Base-by-base conservation (phyloP, 106 monocot genomes). In the Hemerocallis citrina region DNA sequence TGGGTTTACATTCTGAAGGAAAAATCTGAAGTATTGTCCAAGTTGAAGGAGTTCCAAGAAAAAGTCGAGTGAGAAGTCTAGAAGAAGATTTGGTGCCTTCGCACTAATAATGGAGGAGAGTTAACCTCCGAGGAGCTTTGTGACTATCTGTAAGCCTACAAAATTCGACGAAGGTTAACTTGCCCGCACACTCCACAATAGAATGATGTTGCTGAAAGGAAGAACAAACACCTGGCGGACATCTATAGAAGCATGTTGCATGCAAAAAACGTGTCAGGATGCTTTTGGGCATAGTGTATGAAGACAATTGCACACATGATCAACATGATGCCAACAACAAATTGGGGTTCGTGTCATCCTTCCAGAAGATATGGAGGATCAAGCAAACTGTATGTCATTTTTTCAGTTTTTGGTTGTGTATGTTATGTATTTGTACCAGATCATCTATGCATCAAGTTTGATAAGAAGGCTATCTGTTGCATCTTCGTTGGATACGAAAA, bases 1-100 rank as follows among this genome's bases (percentile, higher is more conserved):
- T 65, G 37, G 73, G 58, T 73, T 11, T 66, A 38, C 7, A 59
- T 60, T 46, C 0, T 52, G 5, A 73, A 73, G 31, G 49, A 50
- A 28, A 73, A 73, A 12, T 59, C 42, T 27, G 49, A 65, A 38
- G 54, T 44, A 30, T n/a, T 71, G 13, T n/a, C n/a, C 4, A 71
- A 52, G 35, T 41, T 71, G 6, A 62, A 63, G 6, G 63, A 52
- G 15, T 71, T 71, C 1, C 28, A 17, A 30, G 21, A 71, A 14
- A 62, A 39, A 24, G 37, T 62, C 2, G 34, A 62, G 27, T 1
- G 23, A 12, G 44, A 58, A 7, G 32, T 57, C 3, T 1, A 20
- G 25, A 58, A 34, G 37, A 59, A 48, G 15, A 37, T 65, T 21
- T 3, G 7, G 29, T 58, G 47, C 10, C 3, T 65, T 4, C 4